Evolutionary conservation across 352 stramenopile species (phyloP).

Genomic region (Blastocystis sp.): DNA sequence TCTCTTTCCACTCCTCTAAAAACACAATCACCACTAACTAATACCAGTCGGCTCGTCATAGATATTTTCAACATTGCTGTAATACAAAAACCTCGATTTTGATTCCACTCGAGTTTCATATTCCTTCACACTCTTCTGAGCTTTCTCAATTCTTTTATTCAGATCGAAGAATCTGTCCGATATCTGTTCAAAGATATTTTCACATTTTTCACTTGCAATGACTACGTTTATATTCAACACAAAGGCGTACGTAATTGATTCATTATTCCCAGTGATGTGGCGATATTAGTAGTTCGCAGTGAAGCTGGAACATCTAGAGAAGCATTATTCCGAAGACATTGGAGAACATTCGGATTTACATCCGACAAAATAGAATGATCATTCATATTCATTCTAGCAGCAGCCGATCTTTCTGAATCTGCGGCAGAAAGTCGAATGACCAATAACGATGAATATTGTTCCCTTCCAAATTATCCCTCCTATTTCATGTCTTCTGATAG

Average conservation of each 20-base stretch:
- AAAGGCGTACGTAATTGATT: neutral
- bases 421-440: neutral
- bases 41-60: neutral
- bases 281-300: neutral
- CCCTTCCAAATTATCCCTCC: neutral
- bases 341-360: conserved; percentile 16
- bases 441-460: neutral
- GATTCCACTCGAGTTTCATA: neutral
- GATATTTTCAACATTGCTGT: neutral
- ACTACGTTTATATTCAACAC: neutral
- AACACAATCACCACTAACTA: neutral
- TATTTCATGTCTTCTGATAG: neutral
- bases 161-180: conserved; percentile 1
- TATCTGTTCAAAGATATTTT: conserved; percentile 1
- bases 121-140: conserved; percentile 5
- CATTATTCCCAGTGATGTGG: conserved; percentile 14
- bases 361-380: neutral
- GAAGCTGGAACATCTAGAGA: neutral
- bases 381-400: conserved; percentile 7
- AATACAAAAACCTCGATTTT: neutral
- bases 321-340: neutral
- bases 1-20: neutral
- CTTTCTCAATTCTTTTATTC: conserved; percentile 44
- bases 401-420: too few relatives aligned
- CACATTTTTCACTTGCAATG: neutral